Conservation (phyloP, 371 early-diverging fungal species). For the Mortierella sp. region DNA sequence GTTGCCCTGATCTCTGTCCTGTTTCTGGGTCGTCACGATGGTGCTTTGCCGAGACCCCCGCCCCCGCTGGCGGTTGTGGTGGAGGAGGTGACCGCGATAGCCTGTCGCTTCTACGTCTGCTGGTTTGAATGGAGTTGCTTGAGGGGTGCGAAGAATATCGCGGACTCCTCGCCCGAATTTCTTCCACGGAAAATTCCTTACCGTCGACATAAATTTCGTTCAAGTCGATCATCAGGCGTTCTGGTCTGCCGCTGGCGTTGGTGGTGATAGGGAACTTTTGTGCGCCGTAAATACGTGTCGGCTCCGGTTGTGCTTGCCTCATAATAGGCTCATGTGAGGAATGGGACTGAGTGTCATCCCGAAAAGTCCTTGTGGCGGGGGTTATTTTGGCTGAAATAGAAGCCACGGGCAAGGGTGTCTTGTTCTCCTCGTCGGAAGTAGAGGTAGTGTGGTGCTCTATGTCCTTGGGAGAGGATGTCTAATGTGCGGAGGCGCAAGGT, state of each 20-base stretch:
- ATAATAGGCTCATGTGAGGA: too few species aligned
- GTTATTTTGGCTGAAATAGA: neutral
- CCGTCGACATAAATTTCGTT: slow-evolving; percentile 22
- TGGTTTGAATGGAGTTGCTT: neutral
- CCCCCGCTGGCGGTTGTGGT: neutral
- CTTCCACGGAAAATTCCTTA: slow-evolving; percentile 36
- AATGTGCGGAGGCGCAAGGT: neutral
- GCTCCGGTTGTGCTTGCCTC: neutral
- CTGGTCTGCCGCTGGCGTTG: slow-evolving; percentile 9
- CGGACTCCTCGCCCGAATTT: slow-evolving; percentile 25
- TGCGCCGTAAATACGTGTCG: too few species aligned
- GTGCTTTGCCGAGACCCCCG: neutral
- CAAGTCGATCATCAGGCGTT: slow-evolving; percentile 36
- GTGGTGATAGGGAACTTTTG: slow-evolving; percentile 15
- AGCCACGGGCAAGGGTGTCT: neutral
- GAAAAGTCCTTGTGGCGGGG: too few species aligned
- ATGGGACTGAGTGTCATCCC: neutral
- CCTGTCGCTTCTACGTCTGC: neutral
- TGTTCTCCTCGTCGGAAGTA: neutral
- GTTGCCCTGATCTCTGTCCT: neutral
- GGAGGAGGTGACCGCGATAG: neutral
- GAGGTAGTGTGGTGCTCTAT: neutral
- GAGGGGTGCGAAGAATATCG: neutral
- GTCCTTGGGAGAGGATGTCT: neutral
- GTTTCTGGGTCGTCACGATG: neutral